Evolutionary conservation across 2,329 filamentous ascomycete genomes (phyloP), one percentile per base, ranked within the genome.

Genomic region (Aspergillus ibericus): DNA sequence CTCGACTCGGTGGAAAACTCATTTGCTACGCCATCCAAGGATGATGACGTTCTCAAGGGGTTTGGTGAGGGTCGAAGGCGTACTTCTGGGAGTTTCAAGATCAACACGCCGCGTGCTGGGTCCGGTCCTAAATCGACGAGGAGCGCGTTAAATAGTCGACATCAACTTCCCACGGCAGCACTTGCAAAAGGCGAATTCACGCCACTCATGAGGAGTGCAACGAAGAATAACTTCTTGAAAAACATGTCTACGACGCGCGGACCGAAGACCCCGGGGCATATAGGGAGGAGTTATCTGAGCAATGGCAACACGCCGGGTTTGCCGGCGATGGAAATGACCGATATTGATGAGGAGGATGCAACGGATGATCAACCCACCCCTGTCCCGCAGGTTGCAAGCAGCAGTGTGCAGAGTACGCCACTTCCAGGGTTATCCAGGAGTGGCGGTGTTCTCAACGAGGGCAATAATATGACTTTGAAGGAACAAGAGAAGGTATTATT

Each of bases 1-100:
- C 87, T 96, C 70, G 92, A 96, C 74, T 96, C 92, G 53, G 88
- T 92, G 68, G 92, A 96, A 72, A 87, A 91, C 58, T 95, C 93
- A 1, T 96, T 97, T 67, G 86, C 88, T 57, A 92, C 91, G 29
- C 93, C 90, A 22, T 85, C 82, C 27, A 93, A 91, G 75, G 86
- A 88, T 70, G 86, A 87, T 68, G 91, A 95, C 67, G 78, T 97
- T 22, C 79, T 96, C 49, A 87, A 88, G 62, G 87, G 90, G 63
- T 83, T 95, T 70, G 86, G 87, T 66, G 89, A 90, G 73, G 86
- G 86, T 15, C 76, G 78, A 57, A 68, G 70, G 63, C 82, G 78
- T 64, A 75, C 82, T 65, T 79, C 80, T 61, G 82, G 76, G 66
- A 83, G 75, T 48, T 77, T 83, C 67, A 88, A 77, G 71, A 77